Evolutionary conservation across 164 flowering plant species (phyloP), one percentile per base, ranked within the genome.

Genomic region (Berberis vulgaris): DNA sequence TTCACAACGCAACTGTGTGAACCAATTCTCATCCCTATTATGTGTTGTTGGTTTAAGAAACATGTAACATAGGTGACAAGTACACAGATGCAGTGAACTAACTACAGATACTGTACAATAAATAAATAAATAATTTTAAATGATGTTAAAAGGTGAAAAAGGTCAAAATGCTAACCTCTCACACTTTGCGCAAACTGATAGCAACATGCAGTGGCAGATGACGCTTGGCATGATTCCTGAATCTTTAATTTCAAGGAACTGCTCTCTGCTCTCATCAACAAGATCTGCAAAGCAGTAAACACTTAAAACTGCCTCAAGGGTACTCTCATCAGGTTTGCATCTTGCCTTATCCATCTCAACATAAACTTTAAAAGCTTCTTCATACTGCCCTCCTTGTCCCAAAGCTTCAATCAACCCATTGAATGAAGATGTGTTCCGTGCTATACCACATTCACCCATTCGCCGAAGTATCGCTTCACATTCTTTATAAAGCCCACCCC

Each of bases 271-370:
- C 84, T 90, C 97, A 64, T 93, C 91, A 60, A 87, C 86, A 65
- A 93, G 92, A 54, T 88, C 91, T 6, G 92, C 94, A 72, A 78
- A 76, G 81, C 91, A 90, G 74, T 93, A 93, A 44, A 93, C 94
- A 70, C 93, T 79, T 73, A 93, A 76, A 62, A 90, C 85, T 52
- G 92, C 91, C 77, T 90, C 98, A 65, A 90, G 90, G 41, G 98
- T 88, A 78, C 73, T 66, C 73, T 90, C 97, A 76, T 93, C 86
- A n/a, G 91, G 88, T 64, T 76, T 79, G 67, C 90, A 85, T 78
- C 87, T 82, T 40, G 73, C 76, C 69, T 86, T 90, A 67, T 83
- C 94, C 97, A 93, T 90, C 57, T 86, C 95, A 59, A 86, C 86
- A 71, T 86, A 88, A 52, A 88, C 74, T 68, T 84, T 86, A 41